Conservation (phyloP, 2,329 filamentous ascomycete species). For the Curvularia sp. region DNA sequence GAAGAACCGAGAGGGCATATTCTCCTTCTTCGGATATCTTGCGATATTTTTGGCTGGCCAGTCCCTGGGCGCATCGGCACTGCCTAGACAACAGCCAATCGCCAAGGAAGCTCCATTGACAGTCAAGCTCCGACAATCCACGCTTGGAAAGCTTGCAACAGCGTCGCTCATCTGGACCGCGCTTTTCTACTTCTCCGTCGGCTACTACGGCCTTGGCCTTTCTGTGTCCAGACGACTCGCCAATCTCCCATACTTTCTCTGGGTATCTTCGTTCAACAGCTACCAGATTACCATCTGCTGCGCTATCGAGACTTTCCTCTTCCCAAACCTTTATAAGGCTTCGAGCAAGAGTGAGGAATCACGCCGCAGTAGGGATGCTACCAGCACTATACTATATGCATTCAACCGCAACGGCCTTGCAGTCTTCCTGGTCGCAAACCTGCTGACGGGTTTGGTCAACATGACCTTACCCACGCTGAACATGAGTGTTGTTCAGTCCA, state of each 20-base stretch:
- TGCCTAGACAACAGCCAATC: slow-evolving; percentile 64
- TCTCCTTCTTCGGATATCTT: slow-evolving; percentile 91
- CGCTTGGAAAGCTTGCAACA: slow-evolving; percentile 68
- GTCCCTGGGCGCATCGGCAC: slow-evolving; percentile 78
- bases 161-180: slow-evolving; percentile 73
- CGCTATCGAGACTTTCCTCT: slow-evolving; percentile 77
- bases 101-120: slow-evolving; percentile 53
- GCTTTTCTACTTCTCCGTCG: slow-evolving; percentile 73
- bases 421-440: slow-evolving; percentile 85
- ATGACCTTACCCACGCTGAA: slow-evolving; percentile 83
- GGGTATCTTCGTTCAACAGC: slow-evolving; percentile 91
- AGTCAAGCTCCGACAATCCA: slow-evolving; percentile 59
- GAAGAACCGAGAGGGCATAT: slow-evolving; percentile 94
- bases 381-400: slow-evolving; percentile 79
- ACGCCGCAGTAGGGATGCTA: slow-evolving; percentile 71
- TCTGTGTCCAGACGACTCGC: slow-evolving; percentile 86
- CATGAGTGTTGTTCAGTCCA: slow-evolving; percentile 67
- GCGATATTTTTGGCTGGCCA: slow-evolving; percentile 93
- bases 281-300: slow-evolving; percentile 82
- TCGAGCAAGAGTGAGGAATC: slow-evolving; percentile 63
- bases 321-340: slow-evolving; percentile 72
- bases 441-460: slow-evolving; percentile 89
- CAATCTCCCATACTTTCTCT: slow-evolving; percentile 91
- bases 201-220: slow-evolving; percentile 69
- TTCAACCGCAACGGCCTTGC: slow-evolving; percentile 89